phyloP scores from a whole-genome alignment of 257 asterid genomes.

The Penstemon davidsonii region DNA sequence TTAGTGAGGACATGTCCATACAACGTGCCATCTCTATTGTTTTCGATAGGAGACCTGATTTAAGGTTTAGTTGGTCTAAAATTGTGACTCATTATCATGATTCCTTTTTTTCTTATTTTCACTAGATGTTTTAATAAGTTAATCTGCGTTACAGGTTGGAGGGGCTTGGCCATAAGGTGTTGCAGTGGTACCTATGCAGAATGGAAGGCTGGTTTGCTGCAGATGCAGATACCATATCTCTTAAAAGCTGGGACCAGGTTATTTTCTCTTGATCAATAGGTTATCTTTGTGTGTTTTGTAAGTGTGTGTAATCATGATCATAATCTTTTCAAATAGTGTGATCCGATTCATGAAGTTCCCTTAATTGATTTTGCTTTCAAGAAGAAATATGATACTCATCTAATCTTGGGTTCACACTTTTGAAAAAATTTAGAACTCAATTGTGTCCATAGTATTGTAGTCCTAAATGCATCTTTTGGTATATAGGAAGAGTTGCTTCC shows the following conservation, averaged over 20 bases:
- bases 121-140: conserved; percentile 15
- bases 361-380: too few species aligned
- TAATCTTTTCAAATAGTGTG: neutral
- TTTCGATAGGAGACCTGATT: conserved; percentile 81
- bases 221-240: conserved; percentile 93
- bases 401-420: too few species aligned
- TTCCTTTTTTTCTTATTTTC: neutral
- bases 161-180: conserved; percentile 74
- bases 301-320: too few species aligned
- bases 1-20: conserved; percentile 75
- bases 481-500: conserved; percentile 91
- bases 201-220: conserved; percentile 99
- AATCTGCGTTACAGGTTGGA: conserved; percentile 56
- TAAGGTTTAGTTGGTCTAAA: conserved; percentile 46
- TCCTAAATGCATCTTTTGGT: conserved; percentile 4
- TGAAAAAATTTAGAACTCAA: neutral
- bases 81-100: conserved; percentile 12
- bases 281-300: neutral
- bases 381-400: too few species aligned
- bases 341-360: too few species aligned
- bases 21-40: conserved; percentile 75
- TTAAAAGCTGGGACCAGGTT: conserved; percentile 94
- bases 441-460: neutral
- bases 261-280: neutral
- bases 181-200: conserved; percentile 97